Conservation (phyloP, 139 green algal species). For the Chlorella sp. region DNA sequence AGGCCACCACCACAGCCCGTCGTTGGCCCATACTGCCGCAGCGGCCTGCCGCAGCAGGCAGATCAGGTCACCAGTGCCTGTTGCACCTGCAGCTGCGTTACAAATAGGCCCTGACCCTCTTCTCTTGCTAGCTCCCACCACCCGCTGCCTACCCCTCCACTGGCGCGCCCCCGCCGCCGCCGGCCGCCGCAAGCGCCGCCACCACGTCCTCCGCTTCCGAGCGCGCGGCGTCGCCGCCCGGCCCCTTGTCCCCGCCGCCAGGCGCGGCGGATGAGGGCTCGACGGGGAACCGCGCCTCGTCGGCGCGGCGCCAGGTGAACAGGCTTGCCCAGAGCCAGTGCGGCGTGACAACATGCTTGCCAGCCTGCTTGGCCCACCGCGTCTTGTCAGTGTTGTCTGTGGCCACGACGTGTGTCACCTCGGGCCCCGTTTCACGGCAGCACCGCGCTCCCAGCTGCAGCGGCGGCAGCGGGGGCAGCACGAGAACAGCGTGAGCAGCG, state of each 20-base stretch:
- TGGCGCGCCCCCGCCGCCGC: too few relatives aligned
- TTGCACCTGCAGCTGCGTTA: too few relatives aligned
- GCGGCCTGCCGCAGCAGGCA: too few relatives aligned
- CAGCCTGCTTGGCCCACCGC: slow-evolving; percentile 41
- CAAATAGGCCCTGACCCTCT: too few relatives aligned
- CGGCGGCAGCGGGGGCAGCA: background rate
- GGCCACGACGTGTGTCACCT: slow-evolving; percentile 74
- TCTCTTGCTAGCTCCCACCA: too few relatives aligned
- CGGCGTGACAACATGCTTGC: slow-evolving; percentile 47
- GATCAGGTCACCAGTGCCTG: too few relatives aligned
- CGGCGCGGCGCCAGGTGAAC: slow-evolving; percentile 44
- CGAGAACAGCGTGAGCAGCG: background rate
- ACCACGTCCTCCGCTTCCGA: slow-evolving; percentile 21
- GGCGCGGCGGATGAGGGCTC: too few relatives aligned
- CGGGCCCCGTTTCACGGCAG: slow-evolving; percentile 1
- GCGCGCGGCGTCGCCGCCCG: background rate
- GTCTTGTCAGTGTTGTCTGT: slow-evolving; percentile 51
- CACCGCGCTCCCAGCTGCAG: slow-evolving; percentile 73
- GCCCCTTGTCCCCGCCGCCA: too few relatives aligned
- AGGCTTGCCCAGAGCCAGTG: slow-evolving; percentile 58
- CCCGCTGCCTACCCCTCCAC: too few relatives aligned
- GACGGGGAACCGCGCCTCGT: slow-evolving; percentile 48
- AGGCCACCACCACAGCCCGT: too few relatives aligned
- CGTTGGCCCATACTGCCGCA: too few relatives aligned
- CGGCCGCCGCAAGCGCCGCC: slow-evolving; percentile 18